phyloP scores from a whole-genome alignment of 2,329 filamentous ascomycete genomes.

The Aspergillus niger region DNA sequence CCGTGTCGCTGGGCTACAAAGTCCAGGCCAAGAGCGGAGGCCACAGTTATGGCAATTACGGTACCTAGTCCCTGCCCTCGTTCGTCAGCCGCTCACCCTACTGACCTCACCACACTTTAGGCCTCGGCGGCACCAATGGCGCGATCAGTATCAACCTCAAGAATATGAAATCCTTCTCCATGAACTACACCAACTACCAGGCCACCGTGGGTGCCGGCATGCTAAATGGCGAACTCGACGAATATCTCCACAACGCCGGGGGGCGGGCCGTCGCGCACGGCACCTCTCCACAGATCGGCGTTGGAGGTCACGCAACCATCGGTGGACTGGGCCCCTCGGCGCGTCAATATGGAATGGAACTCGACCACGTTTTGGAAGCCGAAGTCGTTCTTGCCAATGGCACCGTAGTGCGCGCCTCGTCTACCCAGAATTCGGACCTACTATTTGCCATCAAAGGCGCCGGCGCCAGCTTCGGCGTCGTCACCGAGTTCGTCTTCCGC shows the following conservation, averaged over 20 bases:
- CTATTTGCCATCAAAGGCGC: slow-evolving; percentile 43
- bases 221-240: slow-evolving; percentile 35
- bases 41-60: slow-evolving; percentile 57
- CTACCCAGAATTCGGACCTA: slow-evolving; percentile 32
- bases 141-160: slow-evolving; percentile 34
- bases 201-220: slow-evolving; percentile 41
- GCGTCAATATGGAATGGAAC: slow-evolving; percentile 52
- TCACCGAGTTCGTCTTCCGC: slow-evolving; percentile 42
- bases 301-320: slow-evolving; percentile 45
- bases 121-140: slow-evolving; percentile 35
- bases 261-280: slow-evolving; percentile 43
- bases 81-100: neutral
- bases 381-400: slow-evolving; percentile 51
- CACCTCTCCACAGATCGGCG: slow-evolving; percentile 41
- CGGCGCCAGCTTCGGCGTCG: slow-evolving; percentile 40
- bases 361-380: slow-evolving; percentile 53
- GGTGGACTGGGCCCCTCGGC: slow-evolving; percentile 43
- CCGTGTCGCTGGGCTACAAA: slow-evolving; percentile 44
- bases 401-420: slow-evolving; percentile 35
- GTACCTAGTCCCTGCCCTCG: slow-evolving; percentile 21
- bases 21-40: slow-evolving; percentile 57
- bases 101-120: slow-evolving; percentile 11
- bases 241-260: slow-evolving; percentile 32
- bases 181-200: slow-evolving; percentile 31
- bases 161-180: slow-evolving; percentile 34